These are phyloP conservation scores for Saccharomycopsis sp. DNA, from an alignment of 805 yeast species.

Conservation along the genomic window DNA sequence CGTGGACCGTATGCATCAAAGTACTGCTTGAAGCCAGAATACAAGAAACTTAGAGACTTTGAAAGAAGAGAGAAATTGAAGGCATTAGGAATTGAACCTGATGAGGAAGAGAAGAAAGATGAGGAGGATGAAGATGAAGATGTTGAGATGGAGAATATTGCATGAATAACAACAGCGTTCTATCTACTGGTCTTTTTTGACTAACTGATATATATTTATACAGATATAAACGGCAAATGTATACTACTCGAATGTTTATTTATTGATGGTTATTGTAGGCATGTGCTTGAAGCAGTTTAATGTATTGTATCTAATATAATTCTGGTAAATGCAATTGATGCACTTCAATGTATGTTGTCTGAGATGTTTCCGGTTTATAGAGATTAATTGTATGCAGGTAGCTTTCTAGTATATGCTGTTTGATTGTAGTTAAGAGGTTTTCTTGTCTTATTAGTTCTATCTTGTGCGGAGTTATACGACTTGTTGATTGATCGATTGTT, in stretches of 20 bases:
- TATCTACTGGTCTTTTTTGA: no score
- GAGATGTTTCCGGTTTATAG: no score
- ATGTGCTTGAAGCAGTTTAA: no score
- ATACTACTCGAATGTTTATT: no score
- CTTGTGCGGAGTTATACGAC: background rate
- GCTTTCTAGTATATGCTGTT: background rate
- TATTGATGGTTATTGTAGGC: no score
- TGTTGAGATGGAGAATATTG: conserved; percentile 20
- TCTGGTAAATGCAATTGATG: no score
- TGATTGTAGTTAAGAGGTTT: background rate
- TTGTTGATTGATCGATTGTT: no score
- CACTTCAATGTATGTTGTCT: no score
- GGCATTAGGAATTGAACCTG: conserved; percentile 32
- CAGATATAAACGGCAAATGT: background rate
- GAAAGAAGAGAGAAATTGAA: conserved; percentile 66
- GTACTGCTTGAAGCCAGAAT: conserved; percentile 86
- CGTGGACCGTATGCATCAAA: conserved; percentile 95
- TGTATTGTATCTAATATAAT: no score
- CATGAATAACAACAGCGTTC: no score
- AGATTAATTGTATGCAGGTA: background rate
- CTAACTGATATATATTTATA: background rate
- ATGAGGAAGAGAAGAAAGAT: conserved; percentile 23
- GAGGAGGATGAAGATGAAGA: conserved; percentile 28
- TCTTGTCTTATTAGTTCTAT: background rate
- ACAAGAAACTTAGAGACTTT: conserved; percentile 68